Evolutionary conservation across 192 early-diverging fungal genomes (phyloP), one percentile per base, ranked within the genome.

Genomic region (Coemansia sp.): DNA sequence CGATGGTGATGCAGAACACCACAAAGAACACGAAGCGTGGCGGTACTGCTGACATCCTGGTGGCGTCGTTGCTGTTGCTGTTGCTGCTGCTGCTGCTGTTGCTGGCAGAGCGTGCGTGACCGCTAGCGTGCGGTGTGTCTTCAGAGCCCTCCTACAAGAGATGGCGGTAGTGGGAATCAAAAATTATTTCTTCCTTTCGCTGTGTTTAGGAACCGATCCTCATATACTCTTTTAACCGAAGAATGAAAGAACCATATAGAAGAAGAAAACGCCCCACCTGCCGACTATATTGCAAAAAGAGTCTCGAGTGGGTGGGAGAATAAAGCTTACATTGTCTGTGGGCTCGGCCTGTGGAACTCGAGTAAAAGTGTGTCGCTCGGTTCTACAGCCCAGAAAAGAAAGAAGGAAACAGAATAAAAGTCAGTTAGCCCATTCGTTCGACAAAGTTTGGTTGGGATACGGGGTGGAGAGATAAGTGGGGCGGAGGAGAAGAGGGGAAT

Each of bases 1-100:
- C 84, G 52, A 86, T 72, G 7, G 81, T 73, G 56, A 81, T 81
- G 79, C 79, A 81, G 42, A 81, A 81, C 41, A 81, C 79, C 8
- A 81, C 74, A 52, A 81, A 81, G 19, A 76, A 76, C 38, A 81
- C 79, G 61, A 81, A 81, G 21, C 64, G 64, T 23, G 79, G 79
- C 13, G 79, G 79, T 18, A 43, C 23, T 38, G 70, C 71, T 13
- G 72, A 37, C 68, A 68, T 71, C 38, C 50, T 53, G 26, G 53
- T 49, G 43, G 15, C 18, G 58, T 32, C 37, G 18, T 59, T 59
- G 57, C 37, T 41, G 59, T 39, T 57, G 43, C 23, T 18, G 19
- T 50, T 38, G 11, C 5, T 19, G n/a, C 11, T 32, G 21, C 43
- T 67, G 56, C 41, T 47, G 44, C 37, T 58, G 53, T 38, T n/a